Percentiles rank a stretch among this genome's conserved stretches.
phyloP scores from a whole-genome alignment of 331 rosid species.

The Telfairia occidentalis region DNA sequence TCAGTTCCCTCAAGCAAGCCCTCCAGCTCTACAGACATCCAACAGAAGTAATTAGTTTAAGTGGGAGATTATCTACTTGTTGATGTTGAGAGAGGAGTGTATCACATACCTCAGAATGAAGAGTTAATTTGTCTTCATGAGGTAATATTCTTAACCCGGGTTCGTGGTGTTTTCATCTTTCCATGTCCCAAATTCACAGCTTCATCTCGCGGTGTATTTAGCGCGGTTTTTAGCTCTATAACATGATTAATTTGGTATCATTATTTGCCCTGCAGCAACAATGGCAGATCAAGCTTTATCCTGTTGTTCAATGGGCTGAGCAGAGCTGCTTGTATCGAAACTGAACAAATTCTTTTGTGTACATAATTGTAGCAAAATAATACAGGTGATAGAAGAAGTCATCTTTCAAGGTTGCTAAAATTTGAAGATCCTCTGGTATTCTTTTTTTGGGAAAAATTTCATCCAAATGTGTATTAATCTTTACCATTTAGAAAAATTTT shows the following conservation, averaged over 20 bases:
- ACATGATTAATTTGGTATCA: background rate
- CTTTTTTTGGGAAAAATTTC: background rate
- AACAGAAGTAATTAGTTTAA: background rate
- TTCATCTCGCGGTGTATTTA: background rate
- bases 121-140: background rate
- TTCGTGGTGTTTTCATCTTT: background rate
- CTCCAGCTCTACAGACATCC: background rate
- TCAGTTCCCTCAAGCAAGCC: background rate
- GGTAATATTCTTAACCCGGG: background rate
- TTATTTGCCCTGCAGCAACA: background rate
- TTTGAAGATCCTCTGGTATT: background rate
- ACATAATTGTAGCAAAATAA: conserved; percentile 1
- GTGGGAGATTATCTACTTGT: background rate
- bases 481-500: background rate
- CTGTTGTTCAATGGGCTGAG: background rate
- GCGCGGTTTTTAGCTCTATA: background rate
- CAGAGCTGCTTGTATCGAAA: background rate
- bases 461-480: conserved; percentile 8
- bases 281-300: background rate
- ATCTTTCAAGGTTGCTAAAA: background rate
- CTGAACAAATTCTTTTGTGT: conserved; percentile 1
- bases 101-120: background rate
- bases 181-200: background rate
- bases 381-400: background rate
- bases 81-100: conserved; percentile 4